Conservation (phyloP, 768 basidiomycete species). For the Dentipellis sp. region DNA sequence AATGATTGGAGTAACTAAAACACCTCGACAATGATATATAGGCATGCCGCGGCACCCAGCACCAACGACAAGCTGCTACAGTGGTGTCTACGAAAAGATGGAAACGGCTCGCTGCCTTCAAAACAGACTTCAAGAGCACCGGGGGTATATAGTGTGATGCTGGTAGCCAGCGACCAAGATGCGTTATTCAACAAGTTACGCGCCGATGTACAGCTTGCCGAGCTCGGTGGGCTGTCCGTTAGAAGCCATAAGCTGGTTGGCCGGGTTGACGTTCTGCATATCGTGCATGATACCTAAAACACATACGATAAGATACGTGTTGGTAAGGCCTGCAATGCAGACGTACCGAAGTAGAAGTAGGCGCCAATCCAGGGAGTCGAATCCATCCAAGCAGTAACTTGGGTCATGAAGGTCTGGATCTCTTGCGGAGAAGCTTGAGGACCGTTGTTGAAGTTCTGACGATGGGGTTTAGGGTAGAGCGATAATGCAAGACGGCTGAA, state of each 20-base stretch:
- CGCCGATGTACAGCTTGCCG: slow-evolving; percentile 37
- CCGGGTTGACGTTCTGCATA: slow-evolving; percentile 43
- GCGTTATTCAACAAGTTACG: background rate
- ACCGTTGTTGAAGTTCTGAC: slow-evolving; percentile 44
- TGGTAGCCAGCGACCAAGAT: background rate
- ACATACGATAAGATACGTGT: background rate
- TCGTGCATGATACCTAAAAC: slow-evolving; percentile 41
- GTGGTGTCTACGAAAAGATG: background rate
- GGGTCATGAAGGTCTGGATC: slow-evolving; percentile 39
- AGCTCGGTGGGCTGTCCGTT: slow-evolving; percentile 42
- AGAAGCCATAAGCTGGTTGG: slow-evolving; percentile 41
- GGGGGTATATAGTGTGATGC: background rate
- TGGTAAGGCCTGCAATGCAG: background rate
- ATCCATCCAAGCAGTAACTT: slow-evolving; percentile 38
- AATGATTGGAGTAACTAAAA: background rate
- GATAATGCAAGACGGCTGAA: background rate
- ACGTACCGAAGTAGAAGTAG: slow-evolving; percentile 58
- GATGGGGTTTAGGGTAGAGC: slow-evolving; percentile 1
- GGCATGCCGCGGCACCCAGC: background rate
- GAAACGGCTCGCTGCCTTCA: background rate
- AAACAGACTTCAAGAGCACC: background rate
- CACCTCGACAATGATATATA: background rate
- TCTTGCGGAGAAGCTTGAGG: slow-evolving; percentile 31
- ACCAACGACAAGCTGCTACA: background rate
- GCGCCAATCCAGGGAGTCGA: slow-evolving; percentile 28